phyloP scores from a whole-genome alignment of 805 yeast genomes.

The Candida succiphila region DNA sequence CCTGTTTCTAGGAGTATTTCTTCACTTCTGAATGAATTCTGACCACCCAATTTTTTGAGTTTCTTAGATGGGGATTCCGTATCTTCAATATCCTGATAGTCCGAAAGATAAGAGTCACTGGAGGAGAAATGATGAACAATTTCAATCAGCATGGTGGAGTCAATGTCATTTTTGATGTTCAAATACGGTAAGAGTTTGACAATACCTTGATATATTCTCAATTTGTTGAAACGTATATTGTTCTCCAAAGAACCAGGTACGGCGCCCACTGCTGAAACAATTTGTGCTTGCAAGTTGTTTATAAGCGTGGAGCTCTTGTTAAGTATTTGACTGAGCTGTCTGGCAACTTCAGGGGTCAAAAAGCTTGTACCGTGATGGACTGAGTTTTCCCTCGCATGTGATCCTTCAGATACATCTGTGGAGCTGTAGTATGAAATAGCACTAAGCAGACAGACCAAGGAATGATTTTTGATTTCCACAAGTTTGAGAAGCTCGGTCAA shows the following conservation, averaged over 20 bases:
- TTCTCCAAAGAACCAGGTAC: constrained; percentile 12
- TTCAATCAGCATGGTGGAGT: constrained; percentile 21
- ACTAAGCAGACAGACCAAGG: constrained; percentile 46
- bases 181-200: constrained; percentile 23
- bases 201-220: constrained; percentile 21
- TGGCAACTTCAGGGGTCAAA: constrained; percentile 23
- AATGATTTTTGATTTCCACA: constrained; percentile 44
- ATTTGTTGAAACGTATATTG: constrained; percentile 17
- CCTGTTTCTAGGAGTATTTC: constrained; percentile 23
- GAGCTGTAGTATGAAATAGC: constrained; percentile 40
- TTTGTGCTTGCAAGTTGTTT: constrained; percentile 14
- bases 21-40: constrained; percentile 9
- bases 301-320: constrained; percentile 21
- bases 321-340: constrained; percentile 20
- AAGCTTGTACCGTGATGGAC: constrained; percentile 9
- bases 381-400: constrained; percentile 17
- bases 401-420: constrained; percentile 26
- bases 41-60: constrained; percentile 3
- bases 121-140: constrained; percentile 22
- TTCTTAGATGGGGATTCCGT: constrained; percentile 1
- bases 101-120: constrained; percentile 9
- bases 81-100: constrained; percentile 3
- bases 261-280: constrained; percentile 3
- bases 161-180: constrained; percentile 21
- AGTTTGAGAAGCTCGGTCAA: constrained; percentile 23